Conservation (phyloP, 495 filamentous ascomycete genomes). For the Daldinia caldariorum region DNA sequence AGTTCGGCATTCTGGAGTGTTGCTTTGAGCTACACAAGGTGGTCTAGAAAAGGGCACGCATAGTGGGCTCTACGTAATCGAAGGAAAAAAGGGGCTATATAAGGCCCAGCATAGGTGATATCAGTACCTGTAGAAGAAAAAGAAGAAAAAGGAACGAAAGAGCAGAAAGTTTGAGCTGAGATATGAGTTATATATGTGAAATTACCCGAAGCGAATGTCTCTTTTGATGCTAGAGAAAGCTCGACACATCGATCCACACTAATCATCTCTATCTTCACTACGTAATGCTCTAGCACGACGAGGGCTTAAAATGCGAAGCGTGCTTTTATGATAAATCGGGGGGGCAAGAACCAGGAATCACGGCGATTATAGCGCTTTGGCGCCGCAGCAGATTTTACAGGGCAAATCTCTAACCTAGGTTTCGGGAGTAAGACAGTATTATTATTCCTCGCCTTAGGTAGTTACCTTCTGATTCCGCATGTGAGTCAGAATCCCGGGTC, state of each 20-base stretch:
- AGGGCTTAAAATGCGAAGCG: constrained; percentile 2
- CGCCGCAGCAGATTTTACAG: not conserved
- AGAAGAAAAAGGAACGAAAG: constrained; percentile 14
- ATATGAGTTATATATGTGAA: constrained; percentile 8
- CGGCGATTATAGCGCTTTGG: constrained; percentile 10
- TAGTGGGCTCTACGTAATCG: constrained; percentile 10
- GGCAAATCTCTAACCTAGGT: constrained; percentile 15
- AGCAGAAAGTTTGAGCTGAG: constrained; percentile 14
- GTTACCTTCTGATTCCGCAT: constrained; percentile 17
- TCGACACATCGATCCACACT: constrained; percentile 11
- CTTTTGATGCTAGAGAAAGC: not conserved
- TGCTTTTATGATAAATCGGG: constrained; percentile 4
- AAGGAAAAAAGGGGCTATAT: constrained; percentile 17
- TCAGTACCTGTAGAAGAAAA: constrained; percentile 34
- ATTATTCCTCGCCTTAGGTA: constrained; percentile 12
- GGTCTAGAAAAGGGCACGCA: constrained; percentile 10
- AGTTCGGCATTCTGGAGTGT: constrained; percentile 18
- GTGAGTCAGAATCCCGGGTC: constrained; percentile 37
- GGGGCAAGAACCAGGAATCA: not conserved
- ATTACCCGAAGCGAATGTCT: constrained; percentile 3
- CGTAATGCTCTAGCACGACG: not conserved
- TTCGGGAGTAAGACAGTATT: constrained; percentile 23
- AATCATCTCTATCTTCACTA: not conserved
- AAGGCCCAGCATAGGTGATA: constrained; percentile 32
- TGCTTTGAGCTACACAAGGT: constrained; percentile 13